These are phyloP conservation scores for Aspergillus ostianus DNA, from an alignment of 495 filamentous ascomycete species.

Conservation along the genomic window DNA sequence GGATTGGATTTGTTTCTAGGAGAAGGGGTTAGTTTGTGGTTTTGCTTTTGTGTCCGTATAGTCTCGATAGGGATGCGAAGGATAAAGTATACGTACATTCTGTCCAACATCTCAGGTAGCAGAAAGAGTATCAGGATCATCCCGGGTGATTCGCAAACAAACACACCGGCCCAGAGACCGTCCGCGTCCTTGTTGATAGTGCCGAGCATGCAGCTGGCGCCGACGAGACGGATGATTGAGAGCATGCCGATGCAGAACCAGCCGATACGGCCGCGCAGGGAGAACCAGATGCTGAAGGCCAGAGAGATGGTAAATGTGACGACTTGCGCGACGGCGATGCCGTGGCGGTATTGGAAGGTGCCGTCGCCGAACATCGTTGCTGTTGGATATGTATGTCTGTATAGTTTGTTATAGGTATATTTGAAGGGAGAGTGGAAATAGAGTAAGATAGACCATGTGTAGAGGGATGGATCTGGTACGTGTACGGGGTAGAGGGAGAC, in stretches of 20 bases:
- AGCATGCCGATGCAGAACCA: slow-evolving; percentile 22
- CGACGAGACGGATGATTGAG: slow-evolving; percentile 14
- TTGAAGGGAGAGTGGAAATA: no score
- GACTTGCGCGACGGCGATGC: slow-evolving; percentile 18
- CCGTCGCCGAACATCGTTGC: slow-evolving; percentile 5
- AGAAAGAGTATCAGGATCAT: slow-evolving; percentile 22
- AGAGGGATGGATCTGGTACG: background rate
- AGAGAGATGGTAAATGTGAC: slow-evolving; percentile 3
- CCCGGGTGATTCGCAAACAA: slow-evolving; percentile 22
- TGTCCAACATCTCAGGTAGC: slow-evolving; percentile 15
- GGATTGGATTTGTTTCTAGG: slow-evolving; percentile 18
- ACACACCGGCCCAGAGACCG: slow-evolving; percentile 18
- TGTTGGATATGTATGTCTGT: background rate
- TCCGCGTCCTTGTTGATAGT: slow-evolving; percentile 15
- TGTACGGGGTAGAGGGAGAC: background rate
- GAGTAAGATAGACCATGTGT: background rate
- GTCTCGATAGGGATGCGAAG: no score
- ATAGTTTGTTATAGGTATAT: no score
- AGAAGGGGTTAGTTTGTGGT: background rate
- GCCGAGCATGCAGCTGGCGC: slow-evolving; percentile 19
- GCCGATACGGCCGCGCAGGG: slow-evolving; percentile 13
- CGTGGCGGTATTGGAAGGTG: slow-evolving; percentile 14
- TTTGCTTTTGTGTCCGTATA: no score
- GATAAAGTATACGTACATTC: no score
- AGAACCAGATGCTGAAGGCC: slow-evolving; percentile 5